Evolutionary conservation across 2,329 filamentous ascomycete species (phyloP), one percentile per base, ranked within the genome.

Genomic region (Chrysosporium queenslandicum): DNA sequence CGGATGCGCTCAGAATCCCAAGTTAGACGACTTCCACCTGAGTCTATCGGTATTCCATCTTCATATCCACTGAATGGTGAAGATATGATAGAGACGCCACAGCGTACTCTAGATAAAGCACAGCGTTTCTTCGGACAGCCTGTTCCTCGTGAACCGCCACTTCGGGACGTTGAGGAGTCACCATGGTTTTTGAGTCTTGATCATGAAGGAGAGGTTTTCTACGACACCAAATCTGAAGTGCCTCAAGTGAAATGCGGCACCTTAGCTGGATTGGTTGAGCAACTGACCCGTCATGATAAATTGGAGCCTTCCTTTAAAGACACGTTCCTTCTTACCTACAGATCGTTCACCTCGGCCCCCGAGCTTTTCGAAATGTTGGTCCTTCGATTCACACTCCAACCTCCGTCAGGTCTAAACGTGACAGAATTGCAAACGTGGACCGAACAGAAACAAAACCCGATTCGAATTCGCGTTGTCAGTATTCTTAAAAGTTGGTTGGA

Each of bases 401-500:
- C 92, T 18, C 91, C 91, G 0, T 83, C 87, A 59, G 88, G 87
- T 4, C 74, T 98, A 47, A 81, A 74, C 7, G 78, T 80, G 50
- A 71, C 78, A 36, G 89, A 97, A 58, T 88, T 86, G 61, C 87
- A 95, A 52, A 76, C 80, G 27, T 98, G 92, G 92, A 81, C 86
- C 32, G 88, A 95, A 65, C 83, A 84, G 65, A 98, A 98, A 72
- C 92, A 97, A 67, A 96, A 94, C 65, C 86, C 88, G 4, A 96
- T 97, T 56, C 81, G 92, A 32, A 94, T 98, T 73, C 83, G 92
- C 39, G 90, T 98, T 1, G 89, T 98, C 58, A 98, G 97, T 64
- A 97, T 96, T 58, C 74, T 98, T 45, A 97, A 97, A 77, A 94
- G 82, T 69, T 98, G 92, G 92, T 92, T 98, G 60, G 92, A 97